A percentile compares a stretch with the other conserved stretches of the same genome.
phyloP scores from a whole-genome alignment of 2,329 filamentous ascomycete genomes.

The Cryphonectria japonica region DNA sequence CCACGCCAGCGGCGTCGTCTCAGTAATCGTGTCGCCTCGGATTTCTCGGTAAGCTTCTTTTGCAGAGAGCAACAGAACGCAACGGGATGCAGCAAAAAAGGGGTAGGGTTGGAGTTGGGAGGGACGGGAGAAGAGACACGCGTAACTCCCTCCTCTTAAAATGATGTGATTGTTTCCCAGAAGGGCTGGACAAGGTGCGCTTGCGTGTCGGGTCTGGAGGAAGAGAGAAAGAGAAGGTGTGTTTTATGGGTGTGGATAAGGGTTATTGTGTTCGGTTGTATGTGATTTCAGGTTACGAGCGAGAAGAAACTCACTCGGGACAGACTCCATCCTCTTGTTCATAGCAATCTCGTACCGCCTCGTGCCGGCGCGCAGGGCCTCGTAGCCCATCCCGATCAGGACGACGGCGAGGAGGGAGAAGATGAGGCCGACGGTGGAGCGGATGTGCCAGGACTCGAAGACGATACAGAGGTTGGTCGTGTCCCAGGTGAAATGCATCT shows the following conservation, averaged over 20 bases:
- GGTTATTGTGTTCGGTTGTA: too few relatives aligned
- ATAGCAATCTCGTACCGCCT: slow-evolving; percentile 73
- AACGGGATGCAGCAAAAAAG: not conserved
- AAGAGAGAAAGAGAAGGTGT: not conserved
- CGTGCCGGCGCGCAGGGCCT: slow-evolving; percentile 78
- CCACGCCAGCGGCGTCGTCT: slow-evolving; percentile 65
- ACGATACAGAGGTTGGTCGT: slow-evolving; percentile 94
- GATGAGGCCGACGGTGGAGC: slow-evolving; percentile 72
- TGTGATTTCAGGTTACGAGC: not conserved
- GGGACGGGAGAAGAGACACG: not conserved
- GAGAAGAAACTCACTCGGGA: slow-evolving; percentile 54
- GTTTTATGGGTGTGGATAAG: too few relatives aligned
- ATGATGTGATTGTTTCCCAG: slow-evolving; percentile 28
- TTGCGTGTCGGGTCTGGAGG: not conserved
- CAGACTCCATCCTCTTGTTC: slow-evolving; percentile 50
- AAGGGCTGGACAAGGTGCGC: slow-evolving; percentile 24
- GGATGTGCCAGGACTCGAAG: slow-evolving; percentile 89
- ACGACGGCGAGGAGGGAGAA: slow-evolving; percentile 83
- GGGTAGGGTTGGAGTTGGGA: not conserved
- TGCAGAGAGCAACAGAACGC: slow-evolving; percentile 12
- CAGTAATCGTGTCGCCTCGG: slow-evolving; percentile 54
- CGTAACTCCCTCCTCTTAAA: not conserved
- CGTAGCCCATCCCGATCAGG: slow-evolving; percentile 87
- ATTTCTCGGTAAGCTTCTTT: slow-evolving; percentile 31
- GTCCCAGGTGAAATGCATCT: slow-evolving; percentile 99